phyloP scores from a whole-genome alignment of 352 stramenopile species.

The Phytophthora palmivora region DNA sequence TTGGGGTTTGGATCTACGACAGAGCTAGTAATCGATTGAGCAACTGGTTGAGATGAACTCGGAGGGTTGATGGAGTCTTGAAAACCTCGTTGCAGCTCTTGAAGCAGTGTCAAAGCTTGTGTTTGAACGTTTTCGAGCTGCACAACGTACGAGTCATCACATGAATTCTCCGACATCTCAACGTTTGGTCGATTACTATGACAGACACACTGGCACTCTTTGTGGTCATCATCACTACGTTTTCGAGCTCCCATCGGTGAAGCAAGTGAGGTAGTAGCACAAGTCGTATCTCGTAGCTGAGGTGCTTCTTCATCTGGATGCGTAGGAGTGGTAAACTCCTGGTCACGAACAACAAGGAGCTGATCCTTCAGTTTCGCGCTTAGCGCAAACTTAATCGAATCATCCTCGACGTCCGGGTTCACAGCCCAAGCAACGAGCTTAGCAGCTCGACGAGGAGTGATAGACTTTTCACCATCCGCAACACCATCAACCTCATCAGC shows the following conservation, averaged over 20 bases:
- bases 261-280: neutral
- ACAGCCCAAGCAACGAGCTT: constrained; percentile 33
- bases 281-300: neutral
- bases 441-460: constrained; percentile 29
- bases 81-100: constrained; percentile 24
- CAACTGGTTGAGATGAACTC: neutral
- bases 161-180: neutral
- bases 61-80: constrained; percentile 16
- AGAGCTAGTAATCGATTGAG: constrained; percentile 1
- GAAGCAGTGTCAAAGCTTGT: constrained; percentile 23
- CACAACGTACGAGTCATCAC: constrained; percentile 18
- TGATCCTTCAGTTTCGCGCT: constrained; percentile 31
- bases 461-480: constrained; percentile 19
- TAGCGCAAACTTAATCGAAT: constrained; percentile 38
- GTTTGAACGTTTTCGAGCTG: constrained; percentile 26
- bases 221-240: constrained; percentile 3
- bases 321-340: constrained; percentile 18
- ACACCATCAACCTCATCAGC: constrained; percentile 15
- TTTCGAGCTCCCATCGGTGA: constrained; percentile 2
- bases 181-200: constrained; percentile 1
- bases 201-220: constrained; percentile 11
- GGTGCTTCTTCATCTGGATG: constrained; percentile 2
- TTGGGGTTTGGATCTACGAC: neutral
- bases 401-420: constrained; percentile 34
- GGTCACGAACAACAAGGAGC: constrained; percentile 20